phyloP scores from a whole-genome alignment of 2,329 filamentous ascomycete genomes.

The Claviceps maximensis region DNA sequence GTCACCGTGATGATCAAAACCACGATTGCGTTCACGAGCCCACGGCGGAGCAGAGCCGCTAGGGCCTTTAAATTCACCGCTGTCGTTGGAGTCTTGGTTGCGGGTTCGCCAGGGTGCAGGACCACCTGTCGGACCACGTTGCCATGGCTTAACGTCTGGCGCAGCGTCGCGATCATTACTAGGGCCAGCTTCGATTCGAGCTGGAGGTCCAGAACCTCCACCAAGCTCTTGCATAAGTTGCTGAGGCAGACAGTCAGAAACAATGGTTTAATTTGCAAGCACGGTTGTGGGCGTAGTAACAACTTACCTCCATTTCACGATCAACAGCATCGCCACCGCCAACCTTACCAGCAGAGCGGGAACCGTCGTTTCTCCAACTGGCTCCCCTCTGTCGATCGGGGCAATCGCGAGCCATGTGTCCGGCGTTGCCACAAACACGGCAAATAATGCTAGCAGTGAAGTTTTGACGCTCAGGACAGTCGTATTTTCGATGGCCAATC shows the following conservation, averaged over 20 bases:
- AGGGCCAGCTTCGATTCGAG: slow-evolving; percentile 77
- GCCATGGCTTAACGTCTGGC: slow-evolving; percentile 68
- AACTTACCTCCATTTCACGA: slow-evolving; percentile 80
- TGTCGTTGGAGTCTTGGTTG: slow-evolving; percentile 35
- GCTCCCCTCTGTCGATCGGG: slow-evolving; percentile 83
- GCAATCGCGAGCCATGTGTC: slow-evolving; percentile 97
- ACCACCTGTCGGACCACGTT: slow-evolving; percentile 70
- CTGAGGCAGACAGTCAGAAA: slow-evolving; percentile 36
- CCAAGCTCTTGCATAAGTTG: slow-evolving; percentile 97
- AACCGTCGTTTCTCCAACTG: slow-evolving; percentile 71
- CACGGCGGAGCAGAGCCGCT: slow-evolving; percentile 43
- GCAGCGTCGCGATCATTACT: slow-evolving; percentile 39
- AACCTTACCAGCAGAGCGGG: slow-evolving; percentile 49
- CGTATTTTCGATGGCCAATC: slow-evolving; percentile 97
- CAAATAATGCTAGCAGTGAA: slow-evolving; percentile 99
- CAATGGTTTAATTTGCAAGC: not conserved
- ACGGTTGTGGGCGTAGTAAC: not conserved
- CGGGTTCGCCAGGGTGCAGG: slow-evolving; percentile 66
- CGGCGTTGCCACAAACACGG: slow-evolving; percentile 92
- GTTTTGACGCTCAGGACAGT: slow-evolving; percentile 94
- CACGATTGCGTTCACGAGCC: slow-evolving; percentile 45
- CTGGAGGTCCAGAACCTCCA: slow-evolving; percentile 56
- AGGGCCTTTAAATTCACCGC: slow-evolving; percentile 30
- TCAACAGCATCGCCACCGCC: slow-evolving; percentile 75
- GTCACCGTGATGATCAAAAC: slow-evolving; percentile 25